These are phyloP conservation scores for Cymbopogon citratus DNA, from an alignment of 176 grass and related monocot genomes.

Conservation along the genomic window DNA sequence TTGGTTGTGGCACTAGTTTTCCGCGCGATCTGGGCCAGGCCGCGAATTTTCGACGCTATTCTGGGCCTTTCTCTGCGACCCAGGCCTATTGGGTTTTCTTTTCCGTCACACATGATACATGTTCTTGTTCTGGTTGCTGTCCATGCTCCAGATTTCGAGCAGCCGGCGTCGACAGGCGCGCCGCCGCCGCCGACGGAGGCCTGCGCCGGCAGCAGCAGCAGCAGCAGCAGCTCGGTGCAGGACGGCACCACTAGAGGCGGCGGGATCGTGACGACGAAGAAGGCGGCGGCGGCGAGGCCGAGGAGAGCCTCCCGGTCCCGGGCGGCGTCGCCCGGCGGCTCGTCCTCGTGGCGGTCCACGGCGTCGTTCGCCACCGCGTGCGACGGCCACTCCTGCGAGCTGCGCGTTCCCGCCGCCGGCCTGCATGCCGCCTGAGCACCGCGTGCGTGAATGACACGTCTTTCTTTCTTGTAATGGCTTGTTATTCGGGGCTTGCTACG, in stretches of 20 bases:
- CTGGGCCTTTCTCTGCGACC: neutral
- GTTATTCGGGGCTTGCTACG: no score
- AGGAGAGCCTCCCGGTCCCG: conserved; percentile 11
- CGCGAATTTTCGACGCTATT: neutral
- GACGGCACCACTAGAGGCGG: neutral
- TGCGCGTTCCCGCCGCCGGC: neutral
- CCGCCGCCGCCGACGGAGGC: neutral
- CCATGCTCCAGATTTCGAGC: conserved; percentile 58
- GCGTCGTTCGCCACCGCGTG: conserved; percentile 44
- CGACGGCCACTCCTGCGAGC: conserved; percentile 24
- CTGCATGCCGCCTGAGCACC: conserved; percentile 24
- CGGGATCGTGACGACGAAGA: neutral
- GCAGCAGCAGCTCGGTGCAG: neutral
- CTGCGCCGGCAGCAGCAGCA: neutral
- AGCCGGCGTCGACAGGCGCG: conserved; percentile 4
- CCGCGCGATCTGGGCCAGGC: neutral
- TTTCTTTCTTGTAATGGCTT: no score
- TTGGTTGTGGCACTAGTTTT: neutral
- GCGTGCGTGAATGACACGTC: neutral
- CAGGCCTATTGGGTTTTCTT: no score
- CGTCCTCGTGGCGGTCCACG: conserved; percentile 42
- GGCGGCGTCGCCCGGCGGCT: conserved; percentile 23
- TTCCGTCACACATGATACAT: no score
- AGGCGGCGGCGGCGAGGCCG: conserved; percentile 18
- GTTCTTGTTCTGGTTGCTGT: no score